These are phyloP conservation scores for Pyrenochaeta sp. DNA, from an alignment of 2,329 filamentous ascomycete species.

Conservation along the genomic window DNA sequence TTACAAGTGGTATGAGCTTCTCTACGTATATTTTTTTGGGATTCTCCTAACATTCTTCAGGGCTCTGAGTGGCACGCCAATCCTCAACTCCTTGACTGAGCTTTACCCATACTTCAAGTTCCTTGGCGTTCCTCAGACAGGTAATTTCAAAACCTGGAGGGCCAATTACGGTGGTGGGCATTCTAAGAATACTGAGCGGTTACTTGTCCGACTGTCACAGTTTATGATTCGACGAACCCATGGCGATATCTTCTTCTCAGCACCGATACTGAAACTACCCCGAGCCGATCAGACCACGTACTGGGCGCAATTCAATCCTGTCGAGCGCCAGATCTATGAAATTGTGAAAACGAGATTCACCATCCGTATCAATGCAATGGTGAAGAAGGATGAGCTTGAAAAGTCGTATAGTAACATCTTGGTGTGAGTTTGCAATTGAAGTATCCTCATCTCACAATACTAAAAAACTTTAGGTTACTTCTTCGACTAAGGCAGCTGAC, in stretches of 20 bases:
- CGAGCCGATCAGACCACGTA: conserved; percentile 54
- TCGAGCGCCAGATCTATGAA: conserved; percentile 63
- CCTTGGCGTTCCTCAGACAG: conserved; percentile 50
- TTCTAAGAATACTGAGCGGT: conserved; percentile 40
- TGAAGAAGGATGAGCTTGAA: conserved; percentile 29
- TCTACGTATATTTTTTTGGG: too few species aligned
- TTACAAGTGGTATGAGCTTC: too few species aligned
- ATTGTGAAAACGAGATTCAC: conserved; percentile 57
- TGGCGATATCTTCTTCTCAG: conserved; percentile 58
- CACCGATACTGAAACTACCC: conserved; percentile 63
- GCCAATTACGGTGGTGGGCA: conserved; percentile 52
- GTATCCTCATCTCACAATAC: not conserved
- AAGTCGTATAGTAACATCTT: conserved; percentile 52
- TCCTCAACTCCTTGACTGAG: conserved; percentile 44
- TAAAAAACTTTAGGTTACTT: conserved; percentile 48
- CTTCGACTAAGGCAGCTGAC: conserved; percentile 61
- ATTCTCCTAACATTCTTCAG: too few species aligned
- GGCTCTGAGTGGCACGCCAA: conserved; percentile 54
- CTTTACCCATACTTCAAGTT: conserved; percentile 55
- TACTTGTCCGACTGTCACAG: conserved; percentile 48
- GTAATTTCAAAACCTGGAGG: conserved; percentile 53
- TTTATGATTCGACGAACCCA: conserved; percentile 66
- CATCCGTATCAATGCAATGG: conserved; percentile 49
- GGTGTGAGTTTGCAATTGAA: conserved; percentile 26
- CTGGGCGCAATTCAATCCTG: conserved; percentile 58